phyloP scores from a whole-genome alignment of 148 eudicot genomes.

The Nyssa sinensis region DNA sequence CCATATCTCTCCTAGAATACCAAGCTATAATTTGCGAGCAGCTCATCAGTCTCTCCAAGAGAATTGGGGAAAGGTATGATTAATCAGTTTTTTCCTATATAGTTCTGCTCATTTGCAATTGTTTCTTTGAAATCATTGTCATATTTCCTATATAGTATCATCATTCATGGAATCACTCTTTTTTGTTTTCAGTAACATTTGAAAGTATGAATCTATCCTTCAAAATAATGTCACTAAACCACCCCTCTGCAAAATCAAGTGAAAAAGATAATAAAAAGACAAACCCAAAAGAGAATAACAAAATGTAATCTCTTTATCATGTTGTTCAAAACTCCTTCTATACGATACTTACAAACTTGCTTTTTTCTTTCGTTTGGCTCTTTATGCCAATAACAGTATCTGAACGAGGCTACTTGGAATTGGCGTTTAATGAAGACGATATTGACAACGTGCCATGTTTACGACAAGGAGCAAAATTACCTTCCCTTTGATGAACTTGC shows the following conservation, averaged over 20 bases:
- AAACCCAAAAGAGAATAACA: too few species aligned
- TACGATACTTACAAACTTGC: background rate
- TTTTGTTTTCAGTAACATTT: background rate
- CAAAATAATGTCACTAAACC: background rate
- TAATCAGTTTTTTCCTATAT: conserved; percentile 1
- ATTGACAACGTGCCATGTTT: conserved; percentile 81
- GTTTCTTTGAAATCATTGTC: background rate
- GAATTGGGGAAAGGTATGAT: conserved; percentile 89
- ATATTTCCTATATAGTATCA: background rate
- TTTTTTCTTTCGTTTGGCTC: conserved; percentile 6
- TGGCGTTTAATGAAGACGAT: conserved; percentile 95
- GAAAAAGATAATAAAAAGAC: too few species aligned
- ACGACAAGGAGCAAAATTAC: conserved; percentile 64
- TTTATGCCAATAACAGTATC: conserved; percentile 43
- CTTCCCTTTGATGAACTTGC: conserved; percentile 59
- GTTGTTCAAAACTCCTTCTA: background rate
- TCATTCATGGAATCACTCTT: background rate
- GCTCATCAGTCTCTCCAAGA: conserved; percentile 81
- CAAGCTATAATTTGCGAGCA: conserved; percentile 86
- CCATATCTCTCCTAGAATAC: conserved; percentile 86
- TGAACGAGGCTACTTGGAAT: conserved; percentile 95
- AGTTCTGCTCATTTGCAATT: background rate
- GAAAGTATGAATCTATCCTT: background rate
- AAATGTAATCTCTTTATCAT: background rate
- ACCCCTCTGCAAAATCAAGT: too few species aligned